phyloP scores from a whole-genome alignment of 176 grass and related monocot genomes.

The Zizania latifolia region DNA sequence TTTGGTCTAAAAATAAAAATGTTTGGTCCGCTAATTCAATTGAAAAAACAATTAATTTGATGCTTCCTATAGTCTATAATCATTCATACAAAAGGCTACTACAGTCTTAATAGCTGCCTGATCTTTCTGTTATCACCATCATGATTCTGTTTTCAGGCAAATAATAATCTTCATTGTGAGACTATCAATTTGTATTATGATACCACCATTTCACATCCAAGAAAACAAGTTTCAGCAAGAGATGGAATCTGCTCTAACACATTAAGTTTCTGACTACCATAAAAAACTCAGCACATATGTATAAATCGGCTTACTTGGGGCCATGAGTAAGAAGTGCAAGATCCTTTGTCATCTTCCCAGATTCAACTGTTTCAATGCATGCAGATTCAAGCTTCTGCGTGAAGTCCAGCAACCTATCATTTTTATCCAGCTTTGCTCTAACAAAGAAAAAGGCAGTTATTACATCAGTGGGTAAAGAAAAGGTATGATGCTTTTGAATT shows the following conservation, averaged over 20 bases:
- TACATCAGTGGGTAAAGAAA: no score
- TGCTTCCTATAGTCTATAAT: not conserved
- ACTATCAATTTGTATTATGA: not conserved
- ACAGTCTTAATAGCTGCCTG: not conserved
- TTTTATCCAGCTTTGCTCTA: constrained; percentile 88
- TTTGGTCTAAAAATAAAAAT: not conserved
- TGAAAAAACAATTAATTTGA: not conserved
- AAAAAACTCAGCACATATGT: not conserved
- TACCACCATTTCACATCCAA: not conserved
- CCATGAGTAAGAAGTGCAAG: constrained; percentile 88
- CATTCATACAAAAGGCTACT: not conserved
- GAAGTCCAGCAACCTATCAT: constrained; percentile 61
- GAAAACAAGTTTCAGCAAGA: not conserved
- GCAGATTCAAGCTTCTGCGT: constrained; percentile 74
- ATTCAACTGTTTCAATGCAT: no score
- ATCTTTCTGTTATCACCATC: not conserved
- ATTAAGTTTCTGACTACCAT: constrained; percentile 10
- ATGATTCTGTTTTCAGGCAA: no score
- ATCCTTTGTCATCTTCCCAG: constrained; percentile 97
- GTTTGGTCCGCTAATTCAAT: not conserved
- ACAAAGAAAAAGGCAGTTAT: no score
- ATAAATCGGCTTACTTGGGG: constrained; percentile 59
- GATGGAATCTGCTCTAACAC: not conserved
- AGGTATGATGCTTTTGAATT: not conserved
- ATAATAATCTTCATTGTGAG: not conserved